These are phyloP conservation scores for Wickerhamiella cacticola DNA, from an alignment of 805 yeast genomes.

Conservation along the genomic window DNA sequence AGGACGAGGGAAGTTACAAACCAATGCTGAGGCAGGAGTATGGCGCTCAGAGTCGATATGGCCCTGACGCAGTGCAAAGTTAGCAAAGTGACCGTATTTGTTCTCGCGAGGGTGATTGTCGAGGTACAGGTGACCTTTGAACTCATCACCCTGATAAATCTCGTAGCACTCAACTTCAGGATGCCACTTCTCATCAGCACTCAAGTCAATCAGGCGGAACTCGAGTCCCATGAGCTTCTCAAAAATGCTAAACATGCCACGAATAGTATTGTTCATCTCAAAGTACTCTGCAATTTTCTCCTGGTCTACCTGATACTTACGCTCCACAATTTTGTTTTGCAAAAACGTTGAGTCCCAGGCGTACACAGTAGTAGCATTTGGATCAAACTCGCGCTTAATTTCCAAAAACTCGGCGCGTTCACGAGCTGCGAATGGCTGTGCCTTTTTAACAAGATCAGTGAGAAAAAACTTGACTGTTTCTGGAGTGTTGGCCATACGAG, in stretches of 20 bases:
- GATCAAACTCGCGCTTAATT: slow-evolving; percentile 45
- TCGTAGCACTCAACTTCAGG: slow-evolving; percentile 63
- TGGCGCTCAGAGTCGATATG: slow-evolving; percentile 25
- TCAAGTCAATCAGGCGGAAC: slow-evolving; percentile 45
- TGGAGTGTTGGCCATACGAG: slow-evolving; percentile 67
- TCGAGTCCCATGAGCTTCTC: slow-evolving; percentile 58
- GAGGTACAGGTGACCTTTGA: slow-evolving; percentile 67
- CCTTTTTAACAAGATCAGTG: slow-evolving; percentile 45
- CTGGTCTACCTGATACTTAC: slow-evolving; percentile 59
- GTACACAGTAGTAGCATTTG: slow-evolving; percentile 37
- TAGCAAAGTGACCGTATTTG: slow-evolving; percentile 83
- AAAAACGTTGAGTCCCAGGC: slow-evolving; percentile 69
- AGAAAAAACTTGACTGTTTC: slow-evolving; percentile 50
- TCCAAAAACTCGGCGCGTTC: slow-evolving; percentile 40
- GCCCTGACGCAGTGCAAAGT: slow-evolving; percentile 32
- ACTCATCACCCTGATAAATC: slow-evolving; percentile 43
- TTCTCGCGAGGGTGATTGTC: slow-evolving; percentile 80
- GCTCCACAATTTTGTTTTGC: slow-evolving; percentile 52
- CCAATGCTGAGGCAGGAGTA: slow-evolving; percentile 65
- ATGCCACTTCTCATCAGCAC: slow-evolving; percentile 50
- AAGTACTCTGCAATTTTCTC: slow-evolving; percentile 63
- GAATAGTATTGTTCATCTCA: slow-evolving; percentile 57
- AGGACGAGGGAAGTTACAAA: slow-evolving; percentile 75
- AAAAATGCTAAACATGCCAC: slow-evolving; percentile 58
- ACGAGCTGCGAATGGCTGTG: slow-evolving; percentile 45